These are phyloP conservation scores for Colletotrichum tropicicola DNA, from an alignment of 2,329 filamentous ascomycete genomes.

Conservation along the genomic window DNA sequence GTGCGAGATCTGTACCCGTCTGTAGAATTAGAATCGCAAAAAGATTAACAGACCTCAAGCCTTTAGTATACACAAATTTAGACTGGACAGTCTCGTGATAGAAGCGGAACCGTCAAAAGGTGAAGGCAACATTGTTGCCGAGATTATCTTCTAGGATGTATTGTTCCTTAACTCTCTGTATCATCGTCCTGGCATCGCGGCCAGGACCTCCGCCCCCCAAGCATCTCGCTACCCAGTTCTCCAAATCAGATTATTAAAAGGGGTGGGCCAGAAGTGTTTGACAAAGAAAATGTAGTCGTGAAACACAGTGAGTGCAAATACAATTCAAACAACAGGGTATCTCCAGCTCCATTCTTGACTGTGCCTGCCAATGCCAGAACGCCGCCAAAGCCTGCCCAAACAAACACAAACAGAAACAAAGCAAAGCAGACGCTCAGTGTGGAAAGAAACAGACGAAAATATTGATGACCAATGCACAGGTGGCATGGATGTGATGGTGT, in stretches of 20 bases:
- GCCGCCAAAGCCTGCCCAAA: not conserved
- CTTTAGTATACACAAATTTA: not conserved
- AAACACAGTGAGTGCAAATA: not conserved
- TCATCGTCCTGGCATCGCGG: no score
- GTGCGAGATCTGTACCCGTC: no score
- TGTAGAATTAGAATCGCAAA: no score
- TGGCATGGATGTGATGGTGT: no score
- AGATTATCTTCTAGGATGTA: not conserved
- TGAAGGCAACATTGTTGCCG: no score
- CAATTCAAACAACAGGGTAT: constrained; percentile 21
- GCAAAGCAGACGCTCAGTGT: not conserved
- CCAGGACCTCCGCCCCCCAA: no score
- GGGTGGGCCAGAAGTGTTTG: no score
- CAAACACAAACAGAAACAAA: not conserved
- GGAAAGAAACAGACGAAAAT: not conserved
- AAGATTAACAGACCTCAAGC: no score
- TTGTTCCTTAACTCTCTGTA: not conserved
- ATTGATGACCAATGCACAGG: not conserved
- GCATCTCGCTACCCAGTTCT: no score
- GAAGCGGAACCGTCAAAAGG: no score
- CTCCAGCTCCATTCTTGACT: constrained; percentile 22
- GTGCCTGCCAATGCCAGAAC: constrained; percentile 4
- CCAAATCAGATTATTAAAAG: no score
- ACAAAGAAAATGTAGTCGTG: not conserved
- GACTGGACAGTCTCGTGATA: no score